These are phyloP conservation scores for Calcarisporium arbuscula DNA, from an alignment of 2,329 filamentous ascomycete genomes.

Conservation along the genomic window DNA sequence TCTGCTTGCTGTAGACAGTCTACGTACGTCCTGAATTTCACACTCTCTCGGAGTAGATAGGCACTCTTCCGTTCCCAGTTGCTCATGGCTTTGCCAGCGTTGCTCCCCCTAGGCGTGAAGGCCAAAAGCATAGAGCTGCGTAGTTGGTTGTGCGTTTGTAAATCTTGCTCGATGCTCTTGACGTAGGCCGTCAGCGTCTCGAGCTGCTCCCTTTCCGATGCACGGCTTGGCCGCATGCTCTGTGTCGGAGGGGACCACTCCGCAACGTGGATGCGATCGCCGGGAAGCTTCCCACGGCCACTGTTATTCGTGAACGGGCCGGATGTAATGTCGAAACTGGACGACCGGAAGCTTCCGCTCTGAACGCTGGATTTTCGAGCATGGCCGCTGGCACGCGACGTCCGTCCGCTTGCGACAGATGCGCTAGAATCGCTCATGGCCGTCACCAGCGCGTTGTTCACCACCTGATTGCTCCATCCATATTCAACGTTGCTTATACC, in stretches of 20 bases:
- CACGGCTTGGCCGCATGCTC: slow-evolving; percentile 77
- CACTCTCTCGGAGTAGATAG: slow-evolving; percentile 86
- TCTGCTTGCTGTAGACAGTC: slow-evolving; percentile 73
- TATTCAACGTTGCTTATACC: slow-evolving; percentile 97
- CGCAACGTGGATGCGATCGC: slow-evolving; percentile 75
- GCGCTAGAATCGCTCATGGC: slow-evolving; percentile 43
- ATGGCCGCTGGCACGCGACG: slow-evolving; percentile 44
- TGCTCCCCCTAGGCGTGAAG: slow-evolving; percentile 78
- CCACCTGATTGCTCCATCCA: slow-evolving; percentile 84
- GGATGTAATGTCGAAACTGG: slow-evolving; percentile 55
- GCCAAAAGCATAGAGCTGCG: slow-evolving; percentile 82
- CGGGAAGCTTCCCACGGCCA: slow-evolving; percentile 59
- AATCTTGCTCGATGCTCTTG: slow-evolving; percentile 74
- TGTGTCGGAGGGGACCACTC: slow-evolving; percentile 89
- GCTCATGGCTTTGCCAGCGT: slow-evolving; percentile 76
- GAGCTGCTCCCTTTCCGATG: slow-evolving; percentile 77
- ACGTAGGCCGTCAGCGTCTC: slow-evolving; percentile 72
- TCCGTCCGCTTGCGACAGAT: slow-evolving; percentile 24
- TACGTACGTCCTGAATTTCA: slow-evolving; percentile 95
- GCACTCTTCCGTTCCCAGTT: slow-evolving; percentile 98
- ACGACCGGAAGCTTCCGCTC: slow-evolving; percentile 45
- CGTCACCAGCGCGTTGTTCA: slow-evolving; percentile 53
- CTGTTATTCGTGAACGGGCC: slow-evolving; percentile 47
- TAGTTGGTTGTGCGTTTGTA: slow-evolving; percentile 82
- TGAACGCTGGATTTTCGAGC: slow-evolving; percentile 38